Conservation (phyloP, 352 stramenopile species). For the Pythium vanterpoolii region DNA sequence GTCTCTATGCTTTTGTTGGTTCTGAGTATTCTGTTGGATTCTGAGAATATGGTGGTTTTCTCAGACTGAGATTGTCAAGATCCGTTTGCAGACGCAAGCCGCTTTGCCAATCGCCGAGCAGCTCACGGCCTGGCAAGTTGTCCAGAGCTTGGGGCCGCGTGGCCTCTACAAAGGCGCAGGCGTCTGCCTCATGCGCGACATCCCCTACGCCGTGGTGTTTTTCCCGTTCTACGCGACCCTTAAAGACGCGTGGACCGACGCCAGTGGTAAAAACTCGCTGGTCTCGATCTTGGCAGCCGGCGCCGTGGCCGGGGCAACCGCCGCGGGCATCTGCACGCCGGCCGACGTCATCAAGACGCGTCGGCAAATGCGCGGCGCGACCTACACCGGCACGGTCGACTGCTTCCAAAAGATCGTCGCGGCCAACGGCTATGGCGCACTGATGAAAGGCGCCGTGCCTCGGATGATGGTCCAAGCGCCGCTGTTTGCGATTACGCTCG, state of each 20-base stretch:
- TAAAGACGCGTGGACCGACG: conserved; percentile 44
- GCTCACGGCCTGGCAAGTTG: conserved; percentile 52
- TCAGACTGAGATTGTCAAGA: conserved; percentile 91
- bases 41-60: conserved; percentile 13
- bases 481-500: conserved; percentile 82
- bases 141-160: conserved; percentile 63
- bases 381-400: conserved; percentile 81
- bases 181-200: conserved; percentile 89
- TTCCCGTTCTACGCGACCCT: conserved; percentile 89
- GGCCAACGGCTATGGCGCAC: conserved; percentile 68
- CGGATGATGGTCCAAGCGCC: conserved; percentile 87
- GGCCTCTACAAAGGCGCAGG: conserved; percentile 84
- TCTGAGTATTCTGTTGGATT: background rate
- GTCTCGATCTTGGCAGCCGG: conserved; percentile 63
- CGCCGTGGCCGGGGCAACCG: conserved; percentile 52
- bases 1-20: conserved; percentile 4
- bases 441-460: conserved; percentile 85
- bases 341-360: conserved; percentile 90
- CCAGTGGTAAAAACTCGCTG: conserved; percentile 53
- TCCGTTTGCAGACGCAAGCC: conserved; percentile 87
- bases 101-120: conserved; percentile 60
- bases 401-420: conserved; percentile 79
- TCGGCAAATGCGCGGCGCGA: conserved; percentile 72
- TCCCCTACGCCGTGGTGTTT: conserved; percentile 92
- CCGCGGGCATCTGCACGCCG: conserved; percentile 54